Percentiles rank a stretch among this genome's conserved stretches.
phyloP scores from a whole-genome alignment of 148 eudicot genomes.

The Heliamphora exappendiculata region DNA sequence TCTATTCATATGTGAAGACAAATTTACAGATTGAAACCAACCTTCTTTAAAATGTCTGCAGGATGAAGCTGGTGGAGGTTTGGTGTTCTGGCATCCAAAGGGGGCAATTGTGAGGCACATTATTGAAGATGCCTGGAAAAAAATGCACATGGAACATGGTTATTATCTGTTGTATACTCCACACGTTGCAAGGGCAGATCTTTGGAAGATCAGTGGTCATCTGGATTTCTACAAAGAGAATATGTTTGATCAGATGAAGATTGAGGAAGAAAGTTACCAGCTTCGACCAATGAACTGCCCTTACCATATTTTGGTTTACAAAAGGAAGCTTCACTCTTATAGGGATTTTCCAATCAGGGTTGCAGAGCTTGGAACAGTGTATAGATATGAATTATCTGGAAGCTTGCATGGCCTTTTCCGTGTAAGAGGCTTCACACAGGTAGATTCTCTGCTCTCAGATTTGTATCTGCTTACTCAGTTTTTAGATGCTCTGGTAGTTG shows the following conservation, averaged over 20 bases:
- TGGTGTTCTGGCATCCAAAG: slow-evolving; percentile 99
- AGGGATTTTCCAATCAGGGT: slow-evolving; percentile 91
- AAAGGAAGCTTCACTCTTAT: slow-evolving; percentile 83
- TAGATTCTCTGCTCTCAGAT: slow-evolving; percentile 13
- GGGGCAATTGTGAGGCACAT: slow-evolving; percentile 89
- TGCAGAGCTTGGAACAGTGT: slow-evolving; percentile 96
- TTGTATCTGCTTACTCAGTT: neutral
- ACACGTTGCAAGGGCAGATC: slow-evolving; percentile 95
- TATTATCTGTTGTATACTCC: slow-evolving; percentile 92
- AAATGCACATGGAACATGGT: slow-evolving; percentile 71
- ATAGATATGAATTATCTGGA: slow-evolving; percentile 95
- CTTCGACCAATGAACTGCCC: slow-evolving; percentile 99
- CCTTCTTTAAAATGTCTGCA: slow-evolving; percentile 23
- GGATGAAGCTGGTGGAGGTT: slow-evolving; percentile 99
- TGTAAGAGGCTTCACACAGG: slow-evolving; percentile 98
- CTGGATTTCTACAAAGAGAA: slow-evolving; percentile 92
- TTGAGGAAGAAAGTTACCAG: slow-evolving; percentile 94
- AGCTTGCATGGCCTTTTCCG: slow-evolving; percentile 97
- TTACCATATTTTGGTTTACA: slow-evolving; percentile 86
- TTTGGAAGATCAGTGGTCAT: slow-evolving; percentile 99
- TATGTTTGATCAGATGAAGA: slow-evolving; percentile 94
- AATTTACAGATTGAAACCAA: slow-evolving; percentile 1
- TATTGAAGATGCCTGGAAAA: slow-evolving; percentile 94
- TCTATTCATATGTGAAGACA: neutral
- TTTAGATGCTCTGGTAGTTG: neutral